Conservation (phyloP, 306 rosid genomes). For the Sicyos edulis region DNA sequence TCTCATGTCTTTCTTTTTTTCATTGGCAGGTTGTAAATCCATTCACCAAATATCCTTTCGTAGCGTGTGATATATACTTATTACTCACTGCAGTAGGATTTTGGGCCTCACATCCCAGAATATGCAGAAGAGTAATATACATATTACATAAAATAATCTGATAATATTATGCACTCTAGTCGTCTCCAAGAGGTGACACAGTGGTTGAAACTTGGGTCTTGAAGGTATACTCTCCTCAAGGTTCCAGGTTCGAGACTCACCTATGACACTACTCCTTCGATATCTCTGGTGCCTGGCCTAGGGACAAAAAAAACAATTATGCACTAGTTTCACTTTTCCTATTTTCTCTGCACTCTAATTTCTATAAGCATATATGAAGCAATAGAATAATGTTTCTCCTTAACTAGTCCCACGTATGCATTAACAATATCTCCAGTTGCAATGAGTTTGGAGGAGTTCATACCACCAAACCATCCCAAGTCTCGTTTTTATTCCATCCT, state of each 20-base stretch:
- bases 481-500: slow-evolving; percentile 51
- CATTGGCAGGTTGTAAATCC: slow-evolving; percentile 95
- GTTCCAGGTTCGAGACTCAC: too few species aligned
- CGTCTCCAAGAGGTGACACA: too few species aligned
- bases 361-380: not conserved
- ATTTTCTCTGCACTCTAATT: not conserved
- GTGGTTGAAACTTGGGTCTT: too few species aligned
- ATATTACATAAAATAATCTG: not conserved
- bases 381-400: slow-evolving; percentile 30
- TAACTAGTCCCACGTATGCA: slow-evolving; percentile 73
- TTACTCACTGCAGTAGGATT: not conserved
- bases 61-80: slow-evolving; percentile 6
- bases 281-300: too few species aligned
- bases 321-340: not conserved
- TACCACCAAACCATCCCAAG: slow-evolving; percentile 66
- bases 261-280: too few species aligned
- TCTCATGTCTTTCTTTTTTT: slow-evolving; percentile 18
- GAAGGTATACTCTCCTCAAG: too few species aligned
- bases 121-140: not conserved
- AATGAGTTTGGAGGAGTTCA: slow-evolving; percentile 91
- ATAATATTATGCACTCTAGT: not conserved
- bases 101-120: not conserved
- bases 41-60: slow-evolving; percentile 92
- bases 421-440: slow-evolving; percentile 95
- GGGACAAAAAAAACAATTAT: too few species aligned